Evolutionary conservation across 2,329 filamentous ascomycete species (phyloP), one percentile per base, ranked within the genome.

Genomic region (Fusarium praegraminearum): DNA sequence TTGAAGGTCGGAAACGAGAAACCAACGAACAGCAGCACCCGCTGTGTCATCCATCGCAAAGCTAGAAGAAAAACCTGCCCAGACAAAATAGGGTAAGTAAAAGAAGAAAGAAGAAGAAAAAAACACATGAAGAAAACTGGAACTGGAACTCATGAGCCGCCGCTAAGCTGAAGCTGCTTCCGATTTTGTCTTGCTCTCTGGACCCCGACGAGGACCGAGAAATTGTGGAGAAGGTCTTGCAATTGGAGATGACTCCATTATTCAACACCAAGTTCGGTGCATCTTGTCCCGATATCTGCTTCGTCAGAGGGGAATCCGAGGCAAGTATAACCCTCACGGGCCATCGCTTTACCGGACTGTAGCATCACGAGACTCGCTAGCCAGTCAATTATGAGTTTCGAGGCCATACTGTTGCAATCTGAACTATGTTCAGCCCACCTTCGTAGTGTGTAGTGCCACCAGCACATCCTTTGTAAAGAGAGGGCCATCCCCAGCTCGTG

Each of bases 151-250:
- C 32, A 66, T 58, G 57, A 70, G 67, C 49, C 49, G 45, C 49
- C 57, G 40, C 53, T 69, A 55, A 57, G 52, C 65, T 67, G 35
- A 30, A 30, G 49, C 35, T 52, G 18, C 36, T 18, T 30, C 46
- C 20, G 51, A 54, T 38, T 52, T 54, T 62, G 38, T 40, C 56
- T 57, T 32, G 33, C 15, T 30, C 33, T 57, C 44, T 28, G 52
- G 66, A 69, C 46, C 57, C 67, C 67, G 67, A 70, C 36, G 16
- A 51, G 38, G 46, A 68, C 67, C 67, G 63, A 70, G 67, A 65
- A 70, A 68, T 61, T 52, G 65, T 71, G 67, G 67, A 52, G 67
- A 64, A 56, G 33, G 12, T 24, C 24, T 30, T 54, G 45, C 32
- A 56, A 54, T 70, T 70, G 58, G 67, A 59, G 67, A 61, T 50